Percentiles rank a stretch among this genome's conserved stretches.
Conservation (phyloP, 305 asterid species). For the Fraxinus floribunda region DNA sequence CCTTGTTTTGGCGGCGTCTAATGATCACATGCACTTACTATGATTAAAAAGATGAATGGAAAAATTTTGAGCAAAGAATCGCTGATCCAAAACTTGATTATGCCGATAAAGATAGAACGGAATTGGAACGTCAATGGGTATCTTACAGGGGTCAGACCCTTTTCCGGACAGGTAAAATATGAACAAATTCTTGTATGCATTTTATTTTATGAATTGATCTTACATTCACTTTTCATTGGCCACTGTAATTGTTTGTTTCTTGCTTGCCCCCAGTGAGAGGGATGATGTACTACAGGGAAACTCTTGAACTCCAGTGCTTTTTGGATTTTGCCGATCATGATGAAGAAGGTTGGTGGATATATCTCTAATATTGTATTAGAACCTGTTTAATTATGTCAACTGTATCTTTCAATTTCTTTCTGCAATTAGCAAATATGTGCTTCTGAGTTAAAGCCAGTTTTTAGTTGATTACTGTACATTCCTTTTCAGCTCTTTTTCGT, state of each 20-base stretch:
- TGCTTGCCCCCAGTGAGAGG: slow-evolving; percentile 72
- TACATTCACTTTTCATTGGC: background rate
- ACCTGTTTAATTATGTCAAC: background rate
- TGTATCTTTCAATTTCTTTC: slow-evolving; percentile 9
- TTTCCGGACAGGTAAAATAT: slow-evolving; percentile 81
- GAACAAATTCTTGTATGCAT: slow-evolving; percentile 9
- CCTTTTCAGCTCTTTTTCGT: slow-evolving; percentile 65
- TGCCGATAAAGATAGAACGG: slow-evolving; percentile 49
- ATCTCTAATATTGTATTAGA: slow-evolving; percentile 16
- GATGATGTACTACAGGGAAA: slow-evolving; percentile 96
- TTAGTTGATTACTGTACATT: slow-evolving; percentile 14
- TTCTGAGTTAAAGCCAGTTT: slow-evolving; percentile 16
- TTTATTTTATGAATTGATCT: slow-evolving; percentile 11
- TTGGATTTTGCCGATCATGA: slow-evolving; percentile 80
- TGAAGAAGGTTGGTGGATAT: slow-evolving; percentile 63
- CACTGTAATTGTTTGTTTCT: slow-evolving; percentile 17
- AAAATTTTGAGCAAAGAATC: slow-evolving; percentile 73
- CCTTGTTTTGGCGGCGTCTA: slow-evolving; percentile 16
- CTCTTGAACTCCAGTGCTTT: slow-evolving; percentile 95
- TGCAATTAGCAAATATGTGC: slow-evolving; percentile 9
- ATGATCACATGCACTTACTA: slow-evolving; percentile 21
- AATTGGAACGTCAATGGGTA: slow-evolving; percentile 85
- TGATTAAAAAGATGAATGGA: slow-evolving; percentile 74
- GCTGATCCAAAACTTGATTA: slow-evolving; percentile 49
- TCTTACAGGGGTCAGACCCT: slow-evolving; percentile 98